Evolutionary conservation across 1,284 basidiomycete species (phyloP), one percentile per base, ranked within the genome.

Genomic region (Anthracocystis walkeri): DNA sequence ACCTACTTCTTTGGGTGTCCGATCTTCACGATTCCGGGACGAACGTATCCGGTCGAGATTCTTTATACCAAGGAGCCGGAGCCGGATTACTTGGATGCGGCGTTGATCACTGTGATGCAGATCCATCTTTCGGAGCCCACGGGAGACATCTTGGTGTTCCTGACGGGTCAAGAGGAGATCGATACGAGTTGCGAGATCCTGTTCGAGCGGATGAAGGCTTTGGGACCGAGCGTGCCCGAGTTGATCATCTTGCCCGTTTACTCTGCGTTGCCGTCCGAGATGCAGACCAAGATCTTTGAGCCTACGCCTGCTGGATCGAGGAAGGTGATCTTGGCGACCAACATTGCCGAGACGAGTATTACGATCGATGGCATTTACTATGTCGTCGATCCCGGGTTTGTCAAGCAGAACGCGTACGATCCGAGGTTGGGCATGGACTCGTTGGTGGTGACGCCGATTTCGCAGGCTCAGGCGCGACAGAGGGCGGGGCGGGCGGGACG

Each of bases 331-430:
- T 92, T 99, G 75, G 96, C 97, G 5, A 99, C 97, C 33, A 99
- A 99, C 87, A 96, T 99, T 65, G 97, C 97, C 8, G 97, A 99
- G 88, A 99, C 97, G 10, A 95, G 93, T 87, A 89, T 99, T 84
- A 99, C 97, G 14, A 99, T 99, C 82, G 94, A 96, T 52, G 96
- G 95, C 33, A 95, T 99, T 83, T 98, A 97, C 88, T 99, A 99
- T 81, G 96, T 99, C 44, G 78, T 98, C 77, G 97, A 99, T 85
- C 96, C 97, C 2, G 97, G 97, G 10, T 99, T 99, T 87, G 93
- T 95, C 38, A 99, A 99, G 87, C 97, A 99, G 86, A 99, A 98
- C 83, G 96, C 95, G 1, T 99, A 97, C 86, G 96, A 99, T 85
- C 95, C 97, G 21, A 90, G 93, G 55, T 87, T 99, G 68, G 97